Evolutionary conservation across 2,329 filamentous ascomycete species (phyloP).

Genomic region (Fonsecaea multimorphosa): DNA sequence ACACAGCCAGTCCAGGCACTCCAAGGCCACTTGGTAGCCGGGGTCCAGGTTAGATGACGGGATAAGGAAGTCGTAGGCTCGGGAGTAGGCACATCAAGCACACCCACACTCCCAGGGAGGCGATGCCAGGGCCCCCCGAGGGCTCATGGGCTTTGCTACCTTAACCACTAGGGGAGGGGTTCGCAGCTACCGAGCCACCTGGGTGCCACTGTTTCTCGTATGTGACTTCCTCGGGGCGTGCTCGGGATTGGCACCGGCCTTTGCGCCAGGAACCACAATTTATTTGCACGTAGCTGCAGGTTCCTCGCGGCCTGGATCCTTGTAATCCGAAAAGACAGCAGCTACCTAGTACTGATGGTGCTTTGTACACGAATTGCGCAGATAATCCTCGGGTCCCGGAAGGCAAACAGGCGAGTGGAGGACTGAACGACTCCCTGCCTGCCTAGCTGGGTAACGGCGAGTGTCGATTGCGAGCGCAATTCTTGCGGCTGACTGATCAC

Average conservation of each 20-base stretch:
- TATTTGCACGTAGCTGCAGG: background rate
- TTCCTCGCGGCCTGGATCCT: background rate
- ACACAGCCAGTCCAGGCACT: slow-evolving; percentile 21
- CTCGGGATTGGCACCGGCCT: background rate
- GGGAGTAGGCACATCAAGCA: background rate
- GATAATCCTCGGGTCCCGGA: background rate
- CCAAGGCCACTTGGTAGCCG: slow-evolving; percentile 6
- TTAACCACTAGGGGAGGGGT: background rate
- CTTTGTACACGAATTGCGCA: background rate
- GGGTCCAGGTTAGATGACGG: slow-evolving; percentile 3
- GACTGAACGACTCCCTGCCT: background rate
- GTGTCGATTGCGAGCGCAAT: slow-evolving; percentile 6
- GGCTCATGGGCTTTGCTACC: background rate
- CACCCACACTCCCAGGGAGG: background rate
- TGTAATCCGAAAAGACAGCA: background rate
- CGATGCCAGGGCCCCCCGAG: background rate
- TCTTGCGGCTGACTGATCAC: slow-evolving; percentile 18
- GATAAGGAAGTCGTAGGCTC: slow-evolving; percentile 16
- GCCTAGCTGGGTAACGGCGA: slow-evolving; percentile 2
- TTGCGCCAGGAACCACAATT: background rate
- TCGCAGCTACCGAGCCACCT: background rate
- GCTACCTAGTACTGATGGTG: no score
- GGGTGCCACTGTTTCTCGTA: background rate
- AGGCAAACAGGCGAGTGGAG: background rate
- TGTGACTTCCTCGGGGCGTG: background rate